Percentiles rank a stretch among this genome's conserved stretches.
Conservation (phyloP, 768 basidiomycete species). For the Tricholoma matsutake region DNA sequence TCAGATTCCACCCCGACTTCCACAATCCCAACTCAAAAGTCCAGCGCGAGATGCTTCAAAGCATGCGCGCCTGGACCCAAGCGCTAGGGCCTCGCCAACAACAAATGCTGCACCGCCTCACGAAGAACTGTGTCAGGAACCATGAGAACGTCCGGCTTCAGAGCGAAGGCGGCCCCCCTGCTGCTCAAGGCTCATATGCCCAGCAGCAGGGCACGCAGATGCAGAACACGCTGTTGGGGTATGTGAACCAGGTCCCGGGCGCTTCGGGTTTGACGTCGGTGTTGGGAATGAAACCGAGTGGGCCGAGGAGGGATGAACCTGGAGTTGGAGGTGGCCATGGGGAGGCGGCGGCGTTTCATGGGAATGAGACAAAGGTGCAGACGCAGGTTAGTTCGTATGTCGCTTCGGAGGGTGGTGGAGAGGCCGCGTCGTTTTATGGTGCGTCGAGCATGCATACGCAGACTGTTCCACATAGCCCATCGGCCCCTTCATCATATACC, state of each 20-base stretch:
- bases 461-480: neutral
- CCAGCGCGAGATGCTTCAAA: slow-evolving; percentile 74
- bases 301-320: slow-evolving; percentile 23
- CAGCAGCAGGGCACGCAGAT: slow-evolving; percentile 44
- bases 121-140: slow-evolving; percentile 63
- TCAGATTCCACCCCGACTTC: slow-evolving; percentile 84
- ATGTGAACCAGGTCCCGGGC: slow-evolving; percentile 46
- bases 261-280: slow-evolving; percentile 41
- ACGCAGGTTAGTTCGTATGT: neutral
- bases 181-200: slow-evolving; percentile 47
- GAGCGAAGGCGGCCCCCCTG: slow-evolving; percentile 47
- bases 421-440: slow-evolving; percentile 31
- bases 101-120: slow-evolving; percentile 52
- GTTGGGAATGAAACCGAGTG: slow-evolving; percentile 28
- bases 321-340: slow-evolving; percentile 12
- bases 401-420: slow-evolving; percentile 12
- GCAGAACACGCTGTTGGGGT: slow-evolving; percentile 47
- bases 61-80: slow-evolving; percentile 60
- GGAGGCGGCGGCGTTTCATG: slow-evolving; percentile 6
- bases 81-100: slow-evolving; percentile 45
- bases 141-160: slow-evolving; percentile 66
- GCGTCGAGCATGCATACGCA: neutral
- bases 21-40: slow-evolving; percentile 58
- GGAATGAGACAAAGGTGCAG: neutral
- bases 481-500: slow-evolving; percentile 8